phyloP scores from a whole-genome alignment of 352 stramenopile species.

The Pythium dissotocum region DNA sequence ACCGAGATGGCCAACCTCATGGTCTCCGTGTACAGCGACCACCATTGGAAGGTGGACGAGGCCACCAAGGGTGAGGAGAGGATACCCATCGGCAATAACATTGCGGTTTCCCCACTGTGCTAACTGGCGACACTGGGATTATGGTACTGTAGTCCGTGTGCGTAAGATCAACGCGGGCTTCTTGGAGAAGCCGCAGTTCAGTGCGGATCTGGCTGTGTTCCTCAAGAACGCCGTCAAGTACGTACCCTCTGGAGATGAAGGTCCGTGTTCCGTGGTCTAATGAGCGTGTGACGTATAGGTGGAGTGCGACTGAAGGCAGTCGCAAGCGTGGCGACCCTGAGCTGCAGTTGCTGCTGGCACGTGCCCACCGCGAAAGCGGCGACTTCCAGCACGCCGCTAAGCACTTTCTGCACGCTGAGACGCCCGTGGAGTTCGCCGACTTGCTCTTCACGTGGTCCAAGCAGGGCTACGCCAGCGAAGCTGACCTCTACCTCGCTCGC shows the following conservation, averaged over 20 bases:
- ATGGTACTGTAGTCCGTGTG: constrained; percentile 33
- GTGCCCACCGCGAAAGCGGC: constrained; percentile 48
- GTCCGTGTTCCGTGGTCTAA: background rate
- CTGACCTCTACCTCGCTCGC: constrained; percentile 77
- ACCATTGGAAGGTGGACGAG: constrained; percentile 71
- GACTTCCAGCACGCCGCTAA: constrained; percentile 73
- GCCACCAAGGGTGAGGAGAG: constrained; percentile 48
- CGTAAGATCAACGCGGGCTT: constrained; percentile 68
- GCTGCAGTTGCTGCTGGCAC: constrained; percentile 68
- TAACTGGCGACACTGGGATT: too few relatives aligned
- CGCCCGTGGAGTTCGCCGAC: constrained; percentile 63
- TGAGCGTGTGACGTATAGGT: constrained; percentile 31
- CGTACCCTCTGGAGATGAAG: constrained; percentile 5
- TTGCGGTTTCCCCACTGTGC: too few relatives aligned
- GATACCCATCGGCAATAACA: background rate
- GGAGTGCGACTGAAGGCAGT: constrained; percentile 65
- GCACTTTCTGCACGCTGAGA: constrained; percentile 80
- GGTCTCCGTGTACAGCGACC: constrained; percentile 71
- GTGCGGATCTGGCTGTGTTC: constrained; percentile 60
- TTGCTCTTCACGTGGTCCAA: constrained; percentile 77
- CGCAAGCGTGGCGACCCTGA: constrained; percentile 78
- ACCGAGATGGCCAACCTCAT: constrained; percentile 84
- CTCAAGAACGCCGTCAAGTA: constrained; percentile 85
- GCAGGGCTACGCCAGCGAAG: constrained; percentile 76
- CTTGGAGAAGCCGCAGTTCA: constrained; percentile 63